Base-by-base conservation (phyloP, 2,329 filamentous ascomycete species). In the Thielaviopsis punctulata region DNA sequence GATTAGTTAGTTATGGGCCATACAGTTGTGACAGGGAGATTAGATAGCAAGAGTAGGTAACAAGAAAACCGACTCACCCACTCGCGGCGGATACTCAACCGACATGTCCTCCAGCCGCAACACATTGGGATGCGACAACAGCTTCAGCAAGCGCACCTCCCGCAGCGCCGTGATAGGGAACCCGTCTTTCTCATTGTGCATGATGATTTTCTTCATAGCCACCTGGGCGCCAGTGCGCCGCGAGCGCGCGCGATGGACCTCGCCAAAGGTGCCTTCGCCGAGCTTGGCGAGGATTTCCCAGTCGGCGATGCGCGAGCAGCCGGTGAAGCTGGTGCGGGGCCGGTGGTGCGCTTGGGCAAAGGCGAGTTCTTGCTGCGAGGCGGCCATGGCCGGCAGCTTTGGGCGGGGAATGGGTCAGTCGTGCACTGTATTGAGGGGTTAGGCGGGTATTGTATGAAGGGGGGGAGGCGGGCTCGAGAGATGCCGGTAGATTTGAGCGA, bases 131-230 rank as follows among this genome's bases (percentile, higher is more conserved):
- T 98, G 92, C 9, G 84, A 89, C n/a, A 98, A 71, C 60, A 95
- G 80, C 69, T 98, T 98, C 55, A 98, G 73, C 39, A 98, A 78
- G 70, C 96, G 96, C 71, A 98, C 95, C 66, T 98, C 92, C 62
- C 92, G 85, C 45, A 98, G 76, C 6, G 92, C 90, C 1, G 92
- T 98, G 57, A 98, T 98, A n/a, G 92, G 92, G 60, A 98, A 98
- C 48, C 92, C 92, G 67, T 98, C 92, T 65, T 95, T 96, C 70
- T 98, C 92, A 65, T 96, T 94, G 65, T 96, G 92, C 86, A 96
- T 95, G 58, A 98, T 79, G 59, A 98, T 98, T 75, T 96, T 96
- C 72, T 98, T 98, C 62, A 98, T 68, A 3, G 92, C 92, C 56
- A 95, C 84, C 45, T 90, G 66, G 22, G 77, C 74, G 51, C 85